These are phyloP conservation scores for Jackrogersella multiformis DNA, from an alignment of 495 filamentous ascomycete species.

Conservation along the genomic window DNA sequence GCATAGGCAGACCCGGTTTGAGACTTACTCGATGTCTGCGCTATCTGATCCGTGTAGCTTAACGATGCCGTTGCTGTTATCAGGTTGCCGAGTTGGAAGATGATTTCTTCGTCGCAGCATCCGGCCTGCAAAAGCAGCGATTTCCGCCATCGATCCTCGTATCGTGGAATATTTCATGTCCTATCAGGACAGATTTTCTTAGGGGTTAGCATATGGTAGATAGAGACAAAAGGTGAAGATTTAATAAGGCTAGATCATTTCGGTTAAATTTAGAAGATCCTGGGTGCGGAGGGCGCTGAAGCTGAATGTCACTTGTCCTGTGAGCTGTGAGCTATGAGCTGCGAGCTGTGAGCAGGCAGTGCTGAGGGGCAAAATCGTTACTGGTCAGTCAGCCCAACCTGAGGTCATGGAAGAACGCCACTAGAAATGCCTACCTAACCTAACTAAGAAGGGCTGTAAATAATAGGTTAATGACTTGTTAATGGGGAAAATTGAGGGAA, in stretches of 20 bases:
- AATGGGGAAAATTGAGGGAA: not conserved
- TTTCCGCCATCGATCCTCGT: not conserved
- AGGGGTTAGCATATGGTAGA: not conserved
- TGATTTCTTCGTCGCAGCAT: not conserved
- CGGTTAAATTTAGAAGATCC: no score
- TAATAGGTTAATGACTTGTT: not conserved
- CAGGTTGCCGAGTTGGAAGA: not conserved
- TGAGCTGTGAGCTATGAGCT: no score
- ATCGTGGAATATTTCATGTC: not conserved
- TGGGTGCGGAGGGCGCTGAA: no score
- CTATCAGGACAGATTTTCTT: not conserved
- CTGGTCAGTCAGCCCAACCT: not conserved
- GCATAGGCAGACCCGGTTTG: not conserved
- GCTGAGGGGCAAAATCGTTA: slow-evolving; percentile 6
- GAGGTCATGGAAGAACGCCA: not conserved
- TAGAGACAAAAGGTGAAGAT: not conserved
- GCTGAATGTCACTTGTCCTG: not conserved
- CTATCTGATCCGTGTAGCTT: not conserved
- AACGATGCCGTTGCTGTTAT: not conserved
- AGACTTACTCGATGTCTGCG: not conserved
- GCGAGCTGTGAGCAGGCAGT: not conserved
- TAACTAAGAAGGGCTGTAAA: slow-evolving; percentile 1
- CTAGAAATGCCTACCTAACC: slow-evolving; percentile 6
- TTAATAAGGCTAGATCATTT: not conserved
- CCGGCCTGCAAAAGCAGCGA: not conserved